Evolutionary conservation across 805 yeast species (phyloP), one percentile per base, ranked within the genome.

Genomic region (Cyberlindnera mississippiensis): DNA sequence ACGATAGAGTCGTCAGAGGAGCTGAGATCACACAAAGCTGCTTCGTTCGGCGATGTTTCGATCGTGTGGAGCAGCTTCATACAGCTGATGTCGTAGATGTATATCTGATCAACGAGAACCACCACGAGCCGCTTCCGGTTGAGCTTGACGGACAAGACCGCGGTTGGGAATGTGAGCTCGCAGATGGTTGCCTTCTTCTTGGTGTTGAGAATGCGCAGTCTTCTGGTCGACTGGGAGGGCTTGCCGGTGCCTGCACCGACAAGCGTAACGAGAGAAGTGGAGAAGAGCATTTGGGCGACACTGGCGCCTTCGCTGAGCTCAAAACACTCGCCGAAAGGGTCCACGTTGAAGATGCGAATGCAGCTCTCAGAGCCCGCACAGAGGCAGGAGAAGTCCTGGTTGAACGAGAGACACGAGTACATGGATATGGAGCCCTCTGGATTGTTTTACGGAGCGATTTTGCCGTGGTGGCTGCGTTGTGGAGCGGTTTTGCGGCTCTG

Each of bases 81-180:
- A 60, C 95, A 86, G 43, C 93, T 79, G 47, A 91, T 82, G 61
- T 91, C 97, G 66, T 91, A 93, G 35, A 91, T 77, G 59, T 80
- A 85, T 9, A 93, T 78, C 62, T 90, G 95, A 46, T 87, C 91
- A 37, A 78, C 71, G 40, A 91, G 67, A 6, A 85, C 78, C 14
- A 90, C 93, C 26, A 87, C 73, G 50, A 91, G 71, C 34, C 97
- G 68, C 52, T 85, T 83, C 33, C 97, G 73, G 62, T 91, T 93
- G 65, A 91, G 73, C 51, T 78, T 78, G 27, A 91, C 82, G 38
- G 77, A 78, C 20, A 83, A 66, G 2, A 91, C 81, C 7, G 80
- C 68, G 4, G 87, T 77, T 1, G 96, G 91, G 61, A 89, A 93
- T 1, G 91, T 78, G 51, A 91, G 68, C 57, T 91, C 98, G 63